Conservation (phyloP, 2,329 filamentous ascomycete genomes). For the Colletotrichum musicola region DNA sequence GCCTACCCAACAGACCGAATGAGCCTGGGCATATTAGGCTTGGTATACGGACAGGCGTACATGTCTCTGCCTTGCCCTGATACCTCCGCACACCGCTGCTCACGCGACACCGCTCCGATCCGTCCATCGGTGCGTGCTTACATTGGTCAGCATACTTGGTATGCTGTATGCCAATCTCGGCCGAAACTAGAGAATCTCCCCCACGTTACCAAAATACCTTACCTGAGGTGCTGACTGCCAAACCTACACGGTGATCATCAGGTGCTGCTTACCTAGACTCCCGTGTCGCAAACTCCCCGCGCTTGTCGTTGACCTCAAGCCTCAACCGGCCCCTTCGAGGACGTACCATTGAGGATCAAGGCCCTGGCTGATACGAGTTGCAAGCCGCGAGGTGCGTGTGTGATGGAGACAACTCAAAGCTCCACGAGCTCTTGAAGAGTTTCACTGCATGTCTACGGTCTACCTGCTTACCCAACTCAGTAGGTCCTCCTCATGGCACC, state of each 20-base stretch:
- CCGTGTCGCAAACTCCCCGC: no score
- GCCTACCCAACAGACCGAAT: background rate
- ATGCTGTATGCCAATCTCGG: slow-evolving; percentile 11
- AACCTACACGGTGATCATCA: no score
- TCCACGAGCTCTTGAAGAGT: slow-evolving; percentile 23
- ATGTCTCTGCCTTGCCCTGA: background rate
- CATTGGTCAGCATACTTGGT: no score
- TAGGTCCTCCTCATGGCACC: slow-evolving; percentile 21
- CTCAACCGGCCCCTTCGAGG: slow-evolving; percentile 2
- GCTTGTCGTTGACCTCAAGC: background rate
- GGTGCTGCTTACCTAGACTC: no score
- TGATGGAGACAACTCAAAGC: background rate
- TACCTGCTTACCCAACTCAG: slow-evolving; percentile 33
- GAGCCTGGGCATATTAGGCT: background rate
- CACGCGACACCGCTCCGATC: slow-evolving; percentile 30
- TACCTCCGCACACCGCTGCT: slow-evolving; percentile 29
- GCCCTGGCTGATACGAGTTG: background rate
- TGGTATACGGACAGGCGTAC: background rate
- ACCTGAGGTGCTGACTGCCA: background rate
- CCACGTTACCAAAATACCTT: slow-evolving; percentile 23
- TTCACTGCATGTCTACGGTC: slow-evolving; percentile 27
- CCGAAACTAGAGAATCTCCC: background rate
- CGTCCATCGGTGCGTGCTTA: background rate
- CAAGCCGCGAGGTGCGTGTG: background rate
- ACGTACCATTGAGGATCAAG: no score